These are phyloP conservation scores for Lentinus brumalis DNA, from an alignment of 768 basidiomycete genomes.

Conservation along the genomic window DNA sequence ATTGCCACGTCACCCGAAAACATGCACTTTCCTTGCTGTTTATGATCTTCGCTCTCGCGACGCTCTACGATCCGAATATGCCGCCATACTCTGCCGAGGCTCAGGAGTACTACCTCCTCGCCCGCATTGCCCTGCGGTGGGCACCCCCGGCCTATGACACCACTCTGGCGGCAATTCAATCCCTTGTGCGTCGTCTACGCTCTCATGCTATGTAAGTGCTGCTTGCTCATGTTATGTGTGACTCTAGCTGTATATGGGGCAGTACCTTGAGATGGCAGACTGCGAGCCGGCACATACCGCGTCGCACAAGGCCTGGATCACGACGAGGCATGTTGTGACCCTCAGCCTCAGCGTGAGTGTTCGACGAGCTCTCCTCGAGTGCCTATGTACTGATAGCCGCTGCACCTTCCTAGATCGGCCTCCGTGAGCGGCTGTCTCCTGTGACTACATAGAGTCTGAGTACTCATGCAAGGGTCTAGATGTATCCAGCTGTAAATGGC, in stretches of 20 bases:
- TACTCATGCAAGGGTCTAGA: conserved; percentile 38
- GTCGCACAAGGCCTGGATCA: conserved; percentile 54
- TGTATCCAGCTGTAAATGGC: conserved; percentile 61
- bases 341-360: conserved; percentile 59
- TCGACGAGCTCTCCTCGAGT: neutral
- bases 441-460: too few species aligned
- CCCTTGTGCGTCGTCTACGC: conserved; percentile 45
- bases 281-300: conserved; percentile 42
- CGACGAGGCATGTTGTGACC: conserved; percentile 56
- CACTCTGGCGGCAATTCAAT: conserved; percentile 55
- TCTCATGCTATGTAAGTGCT: neutral
- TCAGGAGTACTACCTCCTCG: conserved; percentile 62
- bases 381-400: neutral
- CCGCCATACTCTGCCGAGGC: conserved; percentile 55
- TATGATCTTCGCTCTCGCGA: conserved; percentile 64
- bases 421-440: conserved; percentile 14
- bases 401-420: conserved; percentile 6
- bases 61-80: conserved; percentile 55
- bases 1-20: conserved; percentile 36
- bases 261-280: conserved; percentile 60
- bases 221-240: conserved; percentile 34
- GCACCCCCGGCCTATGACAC: conserved; percentile 49
- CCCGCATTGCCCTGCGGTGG: conserved; percentile 54
- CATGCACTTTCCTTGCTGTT: conserved; percentile 66
- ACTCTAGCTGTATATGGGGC: conserved; percentile 41